phyloP scores from a whole-genome alignment of 164 flowering plant genomes.

The Nelumbo lutea region DNA sequence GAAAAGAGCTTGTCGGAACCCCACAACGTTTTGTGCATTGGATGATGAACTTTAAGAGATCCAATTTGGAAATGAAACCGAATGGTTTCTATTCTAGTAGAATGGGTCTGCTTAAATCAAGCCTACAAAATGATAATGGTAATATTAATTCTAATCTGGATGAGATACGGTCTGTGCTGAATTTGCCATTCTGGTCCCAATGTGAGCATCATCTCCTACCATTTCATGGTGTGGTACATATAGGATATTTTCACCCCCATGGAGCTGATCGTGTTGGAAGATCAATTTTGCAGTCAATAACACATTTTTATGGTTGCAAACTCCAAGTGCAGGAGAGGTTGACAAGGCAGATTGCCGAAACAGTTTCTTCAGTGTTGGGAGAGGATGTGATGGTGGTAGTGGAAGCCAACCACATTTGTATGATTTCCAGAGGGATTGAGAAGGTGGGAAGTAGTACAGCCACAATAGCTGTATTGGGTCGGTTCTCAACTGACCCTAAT shows the following conservation, averaged over 20 bases:
- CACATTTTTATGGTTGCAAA: constrained; percentile 75
- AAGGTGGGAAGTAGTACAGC: constrained; percentile 88
- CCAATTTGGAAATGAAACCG: constrained; percentile 50
- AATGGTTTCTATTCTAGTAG: constrained; percentile 33
- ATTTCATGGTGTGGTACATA: too few species aligned
- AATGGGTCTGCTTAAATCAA: constrained; percentile 15
- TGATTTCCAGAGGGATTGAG: constrained; percentile 96
- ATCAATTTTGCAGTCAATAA: constrained; percentile 61
- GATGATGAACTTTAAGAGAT: constrained; percentile 70
- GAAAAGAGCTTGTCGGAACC: too few species aligned
- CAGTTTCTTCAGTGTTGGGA: constrained; percentile 53
- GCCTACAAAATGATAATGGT: constrained; percentile 6
- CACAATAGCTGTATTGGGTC: constrained; percentile 75
- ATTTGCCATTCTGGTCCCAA: too few species aligned
- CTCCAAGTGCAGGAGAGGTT: constrained; percentile 98
- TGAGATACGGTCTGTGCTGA: constrained; percentile 14
- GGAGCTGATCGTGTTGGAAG: constrained; percentile 32
- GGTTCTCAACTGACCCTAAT: constrained; percentile 52
- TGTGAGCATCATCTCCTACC: constrained; percentile 85
- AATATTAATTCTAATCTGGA: constrained; percentile 14
- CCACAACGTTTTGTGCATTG: too few species aligned
- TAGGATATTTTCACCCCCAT: constrained; percentile 24
- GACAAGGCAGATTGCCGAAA: constrained; percentile 86
- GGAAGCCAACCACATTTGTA: constrained; percentile 89
- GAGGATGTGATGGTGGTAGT: constrained; percentile 80